phyloP scores from a whole-genome alignment of 176 grass and related monocot species.

The Eleusine coracana region DNA sequence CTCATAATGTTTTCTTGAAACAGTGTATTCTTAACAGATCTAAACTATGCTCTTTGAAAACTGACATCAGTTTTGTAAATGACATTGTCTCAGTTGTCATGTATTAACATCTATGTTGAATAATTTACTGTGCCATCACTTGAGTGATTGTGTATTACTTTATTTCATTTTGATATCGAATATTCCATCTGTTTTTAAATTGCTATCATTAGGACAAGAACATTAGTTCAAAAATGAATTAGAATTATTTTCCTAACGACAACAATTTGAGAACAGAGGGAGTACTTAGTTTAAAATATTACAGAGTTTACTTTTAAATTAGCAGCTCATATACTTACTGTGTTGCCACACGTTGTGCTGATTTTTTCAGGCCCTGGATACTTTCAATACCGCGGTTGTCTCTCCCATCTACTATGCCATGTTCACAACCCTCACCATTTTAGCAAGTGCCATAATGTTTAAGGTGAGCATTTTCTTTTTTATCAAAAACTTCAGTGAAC shows the following conservation, averaged over 20 bases:
- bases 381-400: conserved; percentile 98
- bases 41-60: not conserved
- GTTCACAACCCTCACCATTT: conserved; percentile 96
- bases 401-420: conserved; percentile 97
- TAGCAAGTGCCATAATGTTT: conserved; percentile 99
- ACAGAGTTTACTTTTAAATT: not conserved
- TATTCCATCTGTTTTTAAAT: not conserved
- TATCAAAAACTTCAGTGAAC: not conserved
- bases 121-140: not conserved
- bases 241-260: too few species aligned
- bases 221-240: too few species aligned
- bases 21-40: not conserved
- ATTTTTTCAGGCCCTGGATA: conserved; percentile 79
- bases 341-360: conserved; percentile 10
- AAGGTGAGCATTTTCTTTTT: conserved; percentile 54
- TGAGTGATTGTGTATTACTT: not conserved
- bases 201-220: too few species aligned
- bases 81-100: not conserved
- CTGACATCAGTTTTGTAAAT: not conserved
- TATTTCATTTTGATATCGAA: not conserved
- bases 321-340: not conserved
- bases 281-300: not conserved
- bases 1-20: not conserved
- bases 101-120: not conserved
- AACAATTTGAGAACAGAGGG: too few species aligned